Percentiles rank a stretch among this genome's conserved stretches.
These are phyloP conservation scores for Trametes meyenii DNA, from an alignment of 768 basidiomycete genomes.

Conservation along the genomic window DNA sequence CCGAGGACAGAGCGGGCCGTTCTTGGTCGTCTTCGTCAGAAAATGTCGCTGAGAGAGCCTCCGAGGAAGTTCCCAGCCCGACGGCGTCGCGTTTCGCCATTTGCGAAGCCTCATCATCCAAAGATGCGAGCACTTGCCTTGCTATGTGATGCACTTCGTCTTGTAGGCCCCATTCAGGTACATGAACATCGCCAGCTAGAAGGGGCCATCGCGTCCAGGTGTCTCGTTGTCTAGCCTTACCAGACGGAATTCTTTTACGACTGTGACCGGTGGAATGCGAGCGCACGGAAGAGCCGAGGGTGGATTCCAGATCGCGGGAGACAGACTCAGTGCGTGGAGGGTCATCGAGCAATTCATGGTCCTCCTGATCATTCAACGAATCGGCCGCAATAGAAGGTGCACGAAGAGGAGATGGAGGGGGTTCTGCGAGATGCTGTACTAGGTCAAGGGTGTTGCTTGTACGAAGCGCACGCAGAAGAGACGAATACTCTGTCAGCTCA, in stretches of 20 bases:
- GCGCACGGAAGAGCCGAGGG: background rate
- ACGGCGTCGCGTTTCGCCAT: background rate
- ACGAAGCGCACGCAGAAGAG: constrained; percentile 65
- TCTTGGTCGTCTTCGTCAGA: constrained; percentile 31
- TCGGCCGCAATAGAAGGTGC: constrained; percentile 14
- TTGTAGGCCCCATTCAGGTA: constrained; percentile 70
- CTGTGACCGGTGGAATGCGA: constrained; percentile 2
- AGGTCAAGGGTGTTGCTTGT: constrained; percentile 61
- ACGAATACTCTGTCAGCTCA: constrained; percentile 69
- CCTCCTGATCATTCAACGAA: constrained; percentile 29
- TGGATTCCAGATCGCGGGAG: constrained; percentile 1
- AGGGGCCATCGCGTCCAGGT: constrained; percentile 82
- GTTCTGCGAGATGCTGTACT: constrained; percentile 48
- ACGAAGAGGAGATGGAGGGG: constrained; percentile 22
- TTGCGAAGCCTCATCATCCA: background rate
- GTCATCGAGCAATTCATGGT: constrained; percentile 33
- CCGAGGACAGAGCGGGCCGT: constrained; percentile 35
- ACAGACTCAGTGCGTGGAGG: constrained; percentile 13
- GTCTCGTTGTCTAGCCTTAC: constrained; percentile 40
- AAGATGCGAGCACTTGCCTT: constrained; percentile 36
- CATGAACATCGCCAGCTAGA: constrained; percentile 56
- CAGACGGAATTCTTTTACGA: constrained; percentile 25
- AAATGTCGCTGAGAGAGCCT: background rate
- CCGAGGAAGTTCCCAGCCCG: background rate
- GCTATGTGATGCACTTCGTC: constrained; percentile 65